Conservation (phyloP, 1,284 basidiomycete species). For the Abortiporus biennis region DNA sequence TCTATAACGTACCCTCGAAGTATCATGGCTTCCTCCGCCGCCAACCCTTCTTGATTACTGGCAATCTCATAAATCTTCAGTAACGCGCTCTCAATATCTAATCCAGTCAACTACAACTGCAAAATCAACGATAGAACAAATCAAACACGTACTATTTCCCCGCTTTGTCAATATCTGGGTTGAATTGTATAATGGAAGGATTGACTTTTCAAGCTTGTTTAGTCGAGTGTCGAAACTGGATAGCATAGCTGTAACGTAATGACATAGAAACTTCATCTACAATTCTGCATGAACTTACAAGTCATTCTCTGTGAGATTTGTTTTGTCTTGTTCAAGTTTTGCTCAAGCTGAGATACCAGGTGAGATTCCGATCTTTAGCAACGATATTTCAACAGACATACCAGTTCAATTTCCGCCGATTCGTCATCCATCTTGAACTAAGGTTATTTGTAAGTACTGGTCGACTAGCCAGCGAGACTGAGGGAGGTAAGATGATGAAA, state of each 20-base stretch:
- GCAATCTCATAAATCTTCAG: constrained; percentile 73
- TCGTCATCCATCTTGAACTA: constrained; percentile 85
- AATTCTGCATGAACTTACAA: constrained; percentile 37
- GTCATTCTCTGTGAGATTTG: constrained; percentile 81
- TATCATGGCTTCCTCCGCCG: constrained; percentile 70
- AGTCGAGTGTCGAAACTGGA: constrained; percentile 74
- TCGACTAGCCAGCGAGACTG: too few relatives aligned
- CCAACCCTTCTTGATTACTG: constrained; percentile 69
- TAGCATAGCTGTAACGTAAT: constrained; percentile 50
- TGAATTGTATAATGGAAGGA: constrained; percentile 67
- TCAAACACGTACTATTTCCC: constrained; percentile 53
- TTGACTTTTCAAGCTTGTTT: constrained; percentile 75
- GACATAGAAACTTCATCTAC: constrained; percentile 7
- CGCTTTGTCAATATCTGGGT: constrained; percentile 69
- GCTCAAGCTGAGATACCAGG: constrained; percentile 53
- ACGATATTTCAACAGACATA: constrained; percentile 24
- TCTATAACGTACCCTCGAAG: constrained; percentile 56
- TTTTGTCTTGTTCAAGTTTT: constrained; percentile 77
- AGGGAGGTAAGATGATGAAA: too few relatives aligned
- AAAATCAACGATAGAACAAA: not conserved
- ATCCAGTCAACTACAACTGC: constrained; percentile 22
- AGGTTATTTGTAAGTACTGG: too few relatives aligned
- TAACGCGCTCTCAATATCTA: constrained; percentile 75
- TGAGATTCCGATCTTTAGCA: not conserved
- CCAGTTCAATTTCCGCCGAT: constrained; percentile 71